These are phyloP conservation scores for Cyanodermella asteris DNA, from an alignment of 2,329 filamentous ascomycete species.

Conservation along the genomic window DNA sequence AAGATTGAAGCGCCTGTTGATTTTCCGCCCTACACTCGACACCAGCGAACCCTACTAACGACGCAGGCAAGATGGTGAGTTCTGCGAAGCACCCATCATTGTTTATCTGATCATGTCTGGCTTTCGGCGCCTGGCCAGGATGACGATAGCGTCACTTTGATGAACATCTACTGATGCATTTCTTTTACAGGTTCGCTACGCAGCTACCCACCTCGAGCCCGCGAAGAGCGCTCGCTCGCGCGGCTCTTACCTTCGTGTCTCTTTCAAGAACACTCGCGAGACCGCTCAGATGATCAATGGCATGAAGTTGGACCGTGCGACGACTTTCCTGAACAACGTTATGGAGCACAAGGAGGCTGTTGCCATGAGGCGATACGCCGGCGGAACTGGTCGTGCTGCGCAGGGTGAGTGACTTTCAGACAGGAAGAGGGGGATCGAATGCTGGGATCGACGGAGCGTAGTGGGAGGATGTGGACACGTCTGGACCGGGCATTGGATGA, in stretches of 20 bases:
- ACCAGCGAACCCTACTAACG: conserved; percentile 4
- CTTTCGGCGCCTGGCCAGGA: neutral
- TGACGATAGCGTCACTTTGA: neutral
- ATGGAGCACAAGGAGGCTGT: conserved; percentile 92
- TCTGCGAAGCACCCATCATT: too few relatives aligned
- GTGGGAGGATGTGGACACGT: neutral
- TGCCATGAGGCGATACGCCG: conserved; percentile 93
- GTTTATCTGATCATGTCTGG: neutral
- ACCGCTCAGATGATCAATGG: conserved; percentile 98
- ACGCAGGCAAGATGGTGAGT: conserved; percentile 30
- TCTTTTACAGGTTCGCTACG: conserved; percentile 79
- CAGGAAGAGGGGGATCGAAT: neutral
- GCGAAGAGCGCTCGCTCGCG: conserved; percentile 92
- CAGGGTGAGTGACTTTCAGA: conserved; percentile 55
- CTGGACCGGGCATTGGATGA: too few relatives aligned
- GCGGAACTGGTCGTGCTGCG: conserved; percentile 82
- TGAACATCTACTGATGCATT: too few relatives aligned
- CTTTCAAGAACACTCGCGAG: conserved; percentile 99
- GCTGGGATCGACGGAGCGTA: neutral
- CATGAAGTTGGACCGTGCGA: conserved; percentile 89
- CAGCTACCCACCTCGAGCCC: conserved; percentile 65
- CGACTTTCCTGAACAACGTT: conserved; percentile 96
- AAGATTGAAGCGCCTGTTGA: too few relatives aligned
- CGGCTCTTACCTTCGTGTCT: conserved; percentile 96
- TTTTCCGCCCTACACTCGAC: too few relatives aligned